These are phyloP conservation scores for Boletus speciosus DNA, from an alignment of 768 basidiomycete genomes.

Conservation along the genomic window DNA sequence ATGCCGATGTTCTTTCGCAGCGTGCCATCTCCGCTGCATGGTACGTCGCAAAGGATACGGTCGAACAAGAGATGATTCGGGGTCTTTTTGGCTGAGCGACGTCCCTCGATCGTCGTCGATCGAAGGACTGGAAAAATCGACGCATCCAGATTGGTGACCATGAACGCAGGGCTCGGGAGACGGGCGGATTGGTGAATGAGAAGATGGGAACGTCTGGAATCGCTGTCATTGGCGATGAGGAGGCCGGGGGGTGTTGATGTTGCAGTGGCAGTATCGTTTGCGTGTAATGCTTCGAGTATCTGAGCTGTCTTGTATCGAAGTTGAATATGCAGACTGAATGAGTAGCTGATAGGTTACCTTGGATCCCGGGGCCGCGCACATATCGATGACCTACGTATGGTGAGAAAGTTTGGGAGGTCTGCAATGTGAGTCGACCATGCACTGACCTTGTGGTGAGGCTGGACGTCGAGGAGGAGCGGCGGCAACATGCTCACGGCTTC, in stretches of 20 bases:
- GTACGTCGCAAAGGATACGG: slow-evolving; percentile 93
- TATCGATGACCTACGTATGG: slow-evolving; percentile 72
- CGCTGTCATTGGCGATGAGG: slow-evolving; percentile 92
- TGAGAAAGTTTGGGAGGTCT: not conserved
- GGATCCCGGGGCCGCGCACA: slow-evolving; percentile 98
- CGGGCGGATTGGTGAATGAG: slow-evolving; percentile 97
- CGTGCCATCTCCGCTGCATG: slow-evolving; percentile 97
- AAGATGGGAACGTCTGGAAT: slow-evolving; percentile 90
- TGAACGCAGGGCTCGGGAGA: slow-evolving; percentile 84
- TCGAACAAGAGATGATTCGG: slow-evolving; percentile 73
- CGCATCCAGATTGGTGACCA: slow-evolving; percentile 97
- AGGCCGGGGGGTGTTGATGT: slow-evolving; percentile 78
- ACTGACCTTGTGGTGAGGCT: slow-evolving; percentile 80
- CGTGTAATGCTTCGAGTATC: slow-evolving; percentile 91
- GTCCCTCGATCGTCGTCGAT: slow-evolving; percentile 15
- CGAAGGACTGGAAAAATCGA: slow-evolving; percentile 75
- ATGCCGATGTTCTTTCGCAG: slow-evolving; percentile 92
- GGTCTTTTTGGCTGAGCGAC: slow-evolving; percentile 35
- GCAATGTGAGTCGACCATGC: not conserved
- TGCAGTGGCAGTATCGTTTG: slow-evolving; percentile 60
- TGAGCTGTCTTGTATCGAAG: slow-evolving; percentile 71
- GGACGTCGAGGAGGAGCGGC: slow-evolving; percentile 89
- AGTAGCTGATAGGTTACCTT: slow-evolving; percentile 50
- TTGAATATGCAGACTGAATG: not conserved
- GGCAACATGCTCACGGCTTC: slow-evolving; percentile 99